These are phyloP conservation scores for Plasmodium gaboni DNA, from an alignment of 169 alveolate genomes.

Conservation along the genomic window DNA sequence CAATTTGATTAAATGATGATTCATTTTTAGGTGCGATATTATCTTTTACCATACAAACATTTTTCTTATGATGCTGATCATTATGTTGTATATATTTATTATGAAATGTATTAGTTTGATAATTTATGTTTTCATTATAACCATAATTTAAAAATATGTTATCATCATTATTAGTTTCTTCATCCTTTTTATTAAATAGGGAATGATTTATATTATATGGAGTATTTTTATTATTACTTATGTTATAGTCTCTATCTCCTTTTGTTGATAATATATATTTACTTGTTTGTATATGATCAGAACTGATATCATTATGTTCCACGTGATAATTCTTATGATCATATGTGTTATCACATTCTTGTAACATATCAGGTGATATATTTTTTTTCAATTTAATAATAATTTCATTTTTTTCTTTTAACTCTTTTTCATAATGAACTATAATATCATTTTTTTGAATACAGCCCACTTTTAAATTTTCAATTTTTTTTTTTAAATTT, in stretches of 20 bases:
- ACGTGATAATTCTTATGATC: neutral
- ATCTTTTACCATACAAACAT: no score
- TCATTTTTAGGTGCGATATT: no score
- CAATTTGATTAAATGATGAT: no score
- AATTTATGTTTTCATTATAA: no score
- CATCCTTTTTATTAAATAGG: neutral
- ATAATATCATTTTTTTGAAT: constrained; percentile 32
- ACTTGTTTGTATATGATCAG: no score
- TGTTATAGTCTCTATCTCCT: neutral
- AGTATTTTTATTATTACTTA: neutral
- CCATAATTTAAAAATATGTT: neutral
- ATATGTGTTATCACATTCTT: constrained; percentile 1
- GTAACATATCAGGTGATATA: neutral
- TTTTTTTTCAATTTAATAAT: constrained; percentile 20
- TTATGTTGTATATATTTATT: no score
- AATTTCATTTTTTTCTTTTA: constrained; percentile 61
- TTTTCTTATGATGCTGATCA: no score
- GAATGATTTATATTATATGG: neutral
- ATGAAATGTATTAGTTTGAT: no score
- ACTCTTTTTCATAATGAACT: constrained; percentile 47
- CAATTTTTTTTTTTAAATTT: constrained; percentile 63
- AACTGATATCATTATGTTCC: no score
- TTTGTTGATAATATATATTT: neutral
- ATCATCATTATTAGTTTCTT: neutral
- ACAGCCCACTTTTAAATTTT: constrained; percentile 15